A percentile compares a stretch with the other conserved stretches of the same genome.
Evolutionary conservation across 2,329 filamentous ascomycete species (phyloP).

Genomic region (Aureobasidium sp.): DNA sequence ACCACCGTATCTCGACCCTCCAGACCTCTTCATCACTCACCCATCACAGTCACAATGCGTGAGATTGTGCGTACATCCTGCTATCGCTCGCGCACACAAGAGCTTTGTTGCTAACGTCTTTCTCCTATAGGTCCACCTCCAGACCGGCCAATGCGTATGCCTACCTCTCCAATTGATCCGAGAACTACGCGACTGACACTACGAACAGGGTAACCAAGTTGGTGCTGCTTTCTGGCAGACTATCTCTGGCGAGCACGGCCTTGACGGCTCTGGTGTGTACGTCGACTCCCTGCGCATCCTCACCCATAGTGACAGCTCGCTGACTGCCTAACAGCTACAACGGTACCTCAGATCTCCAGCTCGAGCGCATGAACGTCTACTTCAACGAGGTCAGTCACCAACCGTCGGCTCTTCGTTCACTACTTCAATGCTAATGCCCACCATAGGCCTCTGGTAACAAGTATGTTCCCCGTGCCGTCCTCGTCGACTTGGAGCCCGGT

Average conservation of each 20-base stretch:
- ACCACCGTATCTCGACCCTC: neutral
- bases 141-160: slow-evolving; percentile 99
- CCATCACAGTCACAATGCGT: slow-evolving; percentile 46
- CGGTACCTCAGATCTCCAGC: slow-evolving; percentile 95
- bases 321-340: slow-evolving; percentile 62
- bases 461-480: slow-evolving; percentile 97
- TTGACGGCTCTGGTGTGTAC: slow-evolving; percentile 94
- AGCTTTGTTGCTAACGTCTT: slow-evolving; percentile 43
- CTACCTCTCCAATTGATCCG: slow-evolving; percentile 10
- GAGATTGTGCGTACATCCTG: slow-evolving; percentile 54
- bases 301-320: slow-evolving; percentile 13
- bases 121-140: slow-evolving; percentile 82
- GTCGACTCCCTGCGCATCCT: slow-evolving; percentile 29
- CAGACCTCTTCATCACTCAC: slow-evolving; percentile 8
- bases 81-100: neutral
- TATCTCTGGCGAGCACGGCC: slow-evolving; percentile 68
- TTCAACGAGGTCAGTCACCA: slow-evolving; percentile 74
- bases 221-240: slow-evolving; percentile 95
- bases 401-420: slow-evolving; percentile 14
- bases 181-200: neutral
- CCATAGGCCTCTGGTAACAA: slow-evolving; percentile 87
- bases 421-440: slow-evolving; percentile 21
- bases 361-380: slow-evolving; percentile 99
- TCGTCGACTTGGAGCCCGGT: slow-evolving; percentile 98
- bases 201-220: slow-evolving; percentile 91